Evolutionary conservation across 768 basidiomycete genomes (phyloP).

Genomic region (Leucocoprinus sp.): DNA sequence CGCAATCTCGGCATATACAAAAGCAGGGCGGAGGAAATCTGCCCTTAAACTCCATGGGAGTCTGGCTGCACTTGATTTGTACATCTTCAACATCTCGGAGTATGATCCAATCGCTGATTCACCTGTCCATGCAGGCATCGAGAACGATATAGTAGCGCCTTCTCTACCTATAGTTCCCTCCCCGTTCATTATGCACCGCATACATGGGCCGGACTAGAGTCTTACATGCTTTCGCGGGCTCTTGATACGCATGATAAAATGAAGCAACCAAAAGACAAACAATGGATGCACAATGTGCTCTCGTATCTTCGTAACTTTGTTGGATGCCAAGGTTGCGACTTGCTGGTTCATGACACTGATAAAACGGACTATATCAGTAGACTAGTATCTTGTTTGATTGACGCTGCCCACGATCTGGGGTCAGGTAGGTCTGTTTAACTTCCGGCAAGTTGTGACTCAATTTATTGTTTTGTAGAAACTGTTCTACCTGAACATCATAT

Average conservation of each 20-base stretch:
- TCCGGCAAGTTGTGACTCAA: background rate
- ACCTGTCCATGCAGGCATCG: conserved; percentile 45
- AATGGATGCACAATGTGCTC: conserved; percentile 76
- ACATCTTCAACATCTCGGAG: conserved; percentile 23
- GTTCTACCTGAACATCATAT: conserved; percentile 63
- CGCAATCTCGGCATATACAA: conserved; percentile 78
- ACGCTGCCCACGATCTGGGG: conserved; percentile 43
- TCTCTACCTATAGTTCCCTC: conserved; percentile 68
- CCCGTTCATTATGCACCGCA: conserved; percentile 82
- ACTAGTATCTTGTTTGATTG: conserved; percentile 41
- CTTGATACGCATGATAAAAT: conserved; percentile 56
- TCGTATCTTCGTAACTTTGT: conserved; percentile 68
- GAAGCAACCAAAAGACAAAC: conserved; percentile 53
- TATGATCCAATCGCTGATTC: background rate
- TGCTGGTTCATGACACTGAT: conserved; percentile 47
- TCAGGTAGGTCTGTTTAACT: conserved; percentile 31
- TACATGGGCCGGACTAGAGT: conserved; percentile 73
- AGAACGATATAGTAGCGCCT: conserved; percentile 49
- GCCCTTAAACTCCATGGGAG: conserved; percentile 80
- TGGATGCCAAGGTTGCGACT: conserved; percentile 42
- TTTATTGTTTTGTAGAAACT: conserved; percentile 35
- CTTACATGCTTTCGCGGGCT: conserved; percentile 68
- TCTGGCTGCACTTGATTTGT: conserved; percentile 87
- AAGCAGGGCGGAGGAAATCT: conserved; percentile 77
- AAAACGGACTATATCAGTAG: conserved; percentile 41